Base-by-base conservation (phyloP, 352 stramenopile species). In the Pythium rhizo-oryzae region DNA sequence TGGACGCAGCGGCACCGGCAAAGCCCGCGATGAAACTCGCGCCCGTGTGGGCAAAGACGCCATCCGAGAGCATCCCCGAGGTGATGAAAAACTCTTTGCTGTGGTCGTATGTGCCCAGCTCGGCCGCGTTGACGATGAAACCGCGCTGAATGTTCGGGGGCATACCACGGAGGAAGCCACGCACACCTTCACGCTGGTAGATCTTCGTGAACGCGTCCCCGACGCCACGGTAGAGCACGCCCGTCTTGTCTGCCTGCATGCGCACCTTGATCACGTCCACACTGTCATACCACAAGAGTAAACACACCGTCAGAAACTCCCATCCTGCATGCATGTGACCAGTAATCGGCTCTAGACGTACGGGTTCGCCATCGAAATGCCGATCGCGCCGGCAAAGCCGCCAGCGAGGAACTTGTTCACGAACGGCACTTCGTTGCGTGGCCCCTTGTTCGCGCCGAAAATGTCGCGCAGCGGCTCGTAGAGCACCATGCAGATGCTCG, bases 241-340 rank as follows among this genome's bases (percentile, higher is more conserved):
- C 87, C 4, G 85, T 77, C 28, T 85, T 83, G 57, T 92, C 82
- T 0, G 84, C 83, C 64, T 96, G 89, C 85, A 96, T 94, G 4
- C 85, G 86, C 50, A 95, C 85, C 72, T 96, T 96, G 71, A 96
- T 93, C 46, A 96, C 89, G 69, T 96, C 89, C 59, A 94, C 80
- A 16, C 87, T 94, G 64, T 12, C 53, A 66, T 28, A 21, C 15
- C 43, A 49, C 35, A 12, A 53, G 24, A 72, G 61, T 66, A 62
- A 24, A 63, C 19, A 43, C n/a, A 25, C 28, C 39, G 69, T 52
- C 7, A 69, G 15, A 13, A 65, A 24, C 25, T 33, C 28, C 28
- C 28, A 33, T 6, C 28, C 28, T 33, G 3, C 28, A 33, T 2
- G 28, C 2, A 33, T 33, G 28, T 7, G 3, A 33, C 28, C 28